These are phyloP conservation scores for Microsporum canis DNA, from an alignment of 2,329 filamentous ascomycete species.

Conservation along the genomic window DNA sequence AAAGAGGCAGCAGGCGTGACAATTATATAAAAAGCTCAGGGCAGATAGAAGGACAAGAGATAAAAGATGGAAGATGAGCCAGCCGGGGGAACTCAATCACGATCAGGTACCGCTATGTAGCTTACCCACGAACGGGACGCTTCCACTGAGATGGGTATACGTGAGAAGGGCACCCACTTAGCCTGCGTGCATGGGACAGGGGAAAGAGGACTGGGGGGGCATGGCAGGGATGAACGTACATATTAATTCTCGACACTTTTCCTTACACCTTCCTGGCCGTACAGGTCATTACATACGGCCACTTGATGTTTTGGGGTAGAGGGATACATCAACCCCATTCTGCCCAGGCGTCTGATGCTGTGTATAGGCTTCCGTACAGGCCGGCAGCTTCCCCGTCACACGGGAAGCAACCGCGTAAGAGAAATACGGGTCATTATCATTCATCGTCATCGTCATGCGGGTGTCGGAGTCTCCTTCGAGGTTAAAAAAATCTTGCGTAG, in stretches of 20 bases:
- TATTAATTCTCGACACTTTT: neutral
- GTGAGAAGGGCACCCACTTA: conserved; percentile 1
- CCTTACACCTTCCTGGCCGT: neutral
- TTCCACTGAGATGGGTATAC: conserved; percentile 5
- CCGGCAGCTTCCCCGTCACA: conserved; percentile 1
- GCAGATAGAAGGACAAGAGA: neutral
- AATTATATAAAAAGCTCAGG: conserved; percentile 3
- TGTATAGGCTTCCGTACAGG: neutral
- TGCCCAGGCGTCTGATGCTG: neutral
- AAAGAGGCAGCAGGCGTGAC: conserved; percentile 1
- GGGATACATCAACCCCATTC: neutral
- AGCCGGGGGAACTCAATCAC: neutral
- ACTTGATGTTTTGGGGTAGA: neutral
- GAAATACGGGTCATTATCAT: neutral
- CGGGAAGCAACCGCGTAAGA: conserved; percentile 1
- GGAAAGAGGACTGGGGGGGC: neutral
- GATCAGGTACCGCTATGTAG: conserved; percentile 1
- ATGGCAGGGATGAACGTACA: neutral
- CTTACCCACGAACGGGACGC: conserved; percentile 4
- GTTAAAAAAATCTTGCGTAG: conserved; percentile 2
- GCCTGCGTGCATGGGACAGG: conserved; percentile 2
- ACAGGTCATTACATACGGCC: neutral
- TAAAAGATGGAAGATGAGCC: neutral
- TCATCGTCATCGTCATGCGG: neutral
- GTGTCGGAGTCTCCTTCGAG: conserved; percentile 1